Percentiles rank a stretch among this genome's conserved stretches.
These are phyloP conservation scores for Suzukiozyma palmioleophila DNA, from an alignment of 1,139 yeast genomes.

Conservation along the genomic window DNA sequence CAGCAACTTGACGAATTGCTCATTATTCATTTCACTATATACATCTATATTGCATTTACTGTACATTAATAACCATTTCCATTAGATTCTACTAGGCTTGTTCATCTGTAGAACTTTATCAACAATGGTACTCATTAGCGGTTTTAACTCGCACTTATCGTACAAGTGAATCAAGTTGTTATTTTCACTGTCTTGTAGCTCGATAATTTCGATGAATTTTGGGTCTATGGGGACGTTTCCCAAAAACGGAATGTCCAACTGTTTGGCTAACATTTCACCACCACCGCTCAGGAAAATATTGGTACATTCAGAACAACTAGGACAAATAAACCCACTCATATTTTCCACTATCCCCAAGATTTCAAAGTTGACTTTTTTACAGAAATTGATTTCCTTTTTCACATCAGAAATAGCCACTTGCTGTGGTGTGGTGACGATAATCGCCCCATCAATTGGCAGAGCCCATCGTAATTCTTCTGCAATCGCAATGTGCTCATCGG, in stretches of 20 bases:
- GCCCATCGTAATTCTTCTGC: conserved; percentile 80
- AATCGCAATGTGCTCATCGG: conserved; percentile 95
- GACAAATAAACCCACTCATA: conserved; percentile 52
- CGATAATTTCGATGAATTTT: conserved; percentile 78
- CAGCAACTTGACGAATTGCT: not conserved
- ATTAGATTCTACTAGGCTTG: conserved; percentile 25
- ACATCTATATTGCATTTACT: conserved; percentile 5
- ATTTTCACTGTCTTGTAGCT: conserved; percentile 40
- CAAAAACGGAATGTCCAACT: conserved; percentile 59
- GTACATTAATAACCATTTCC: not conserved
- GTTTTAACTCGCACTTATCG: conserved; percentile 32
- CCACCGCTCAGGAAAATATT: conserved; percentile 93
- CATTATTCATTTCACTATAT: not conserved
- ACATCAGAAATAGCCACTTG: conserved; percentile 55
- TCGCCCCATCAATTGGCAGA: conserved; percentile 44
- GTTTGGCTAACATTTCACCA: conserved; percentile 67
- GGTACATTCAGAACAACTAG: conserved; percentile 86
- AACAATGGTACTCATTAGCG: conserved; percentile 51
- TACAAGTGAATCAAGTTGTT: conserved; percentile 30
- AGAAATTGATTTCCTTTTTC: conserved; percentile 45
- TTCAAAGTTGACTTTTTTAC: conserved; percentile 40
- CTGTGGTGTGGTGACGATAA: conserved; percentile 47
- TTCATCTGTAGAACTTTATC: conserved; percentile 38
- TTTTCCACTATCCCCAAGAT: conserved; percentile 44
- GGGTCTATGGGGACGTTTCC: conserved; percentile 96